A percentile compares a stretch with the other conserved stretches of the same genome.
Evolutionary conservation across 495 filamentous ascomycete genomes (phyloP).

Genomic region (Lichenothelia convexa): DNA sequence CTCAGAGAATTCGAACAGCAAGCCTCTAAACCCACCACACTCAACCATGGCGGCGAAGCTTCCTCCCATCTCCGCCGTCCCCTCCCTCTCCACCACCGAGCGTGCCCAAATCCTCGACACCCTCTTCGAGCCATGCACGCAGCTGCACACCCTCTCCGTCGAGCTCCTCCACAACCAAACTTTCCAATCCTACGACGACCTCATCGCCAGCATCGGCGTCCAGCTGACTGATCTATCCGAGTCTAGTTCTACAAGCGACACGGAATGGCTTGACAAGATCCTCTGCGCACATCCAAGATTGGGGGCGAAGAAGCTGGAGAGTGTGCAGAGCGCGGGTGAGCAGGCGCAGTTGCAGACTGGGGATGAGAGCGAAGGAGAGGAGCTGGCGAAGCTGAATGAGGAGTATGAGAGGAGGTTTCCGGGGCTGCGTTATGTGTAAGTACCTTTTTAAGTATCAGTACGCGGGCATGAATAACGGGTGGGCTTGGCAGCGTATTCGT

Average conservation of each 20-base stretch:
- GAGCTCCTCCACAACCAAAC: slow-evolving; percentile 42
- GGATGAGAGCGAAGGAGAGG: slow-evolving; percentile 27
- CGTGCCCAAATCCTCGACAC: slow-evolving; percentile 50
- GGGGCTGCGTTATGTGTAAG: slow-evolving; percentile 67
- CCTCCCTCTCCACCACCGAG: slow-evolving; percentile 34
- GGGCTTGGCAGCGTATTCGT: slow-evolving; percentile 51
- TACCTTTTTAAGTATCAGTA: no score
- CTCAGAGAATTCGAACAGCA: no score
- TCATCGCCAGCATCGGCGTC: slow-evolving; percentile 38
- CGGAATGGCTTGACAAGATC: slow-evolving; percentile 44
- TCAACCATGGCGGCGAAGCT: no score
- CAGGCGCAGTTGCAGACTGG: slow-evolving; percentile 51
- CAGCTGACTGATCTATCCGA: slow-evolving; percentile 36
- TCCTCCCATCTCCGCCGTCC: slow-evolving; percentile 32
- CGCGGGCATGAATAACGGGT: neutral
- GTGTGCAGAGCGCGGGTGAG: slow-evolving; percentile 57
- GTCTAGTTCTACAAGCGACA: slow-evolving; percentile 33
- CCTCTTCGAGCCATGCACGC: slow-evolving; percentile 71
- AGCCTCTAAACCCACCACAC: no score
- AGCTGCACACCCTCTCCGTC: slow-evolving; percentile 53
- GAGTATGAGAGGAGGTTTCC: slow-evolving; percentile 74
- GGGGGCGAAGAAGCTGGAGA: slow-evolving; percentile 60
- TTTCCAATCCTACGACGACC: slow-evolving; percentile 41
- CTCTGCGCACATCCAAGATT: slow-evolving; percentile 77
- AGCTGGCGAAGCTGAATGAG: slow-evolving; percentile 47